Conservation (phyloP, 1,284 basidiomycete species). For the Moesziomyces aphidis region DNA sequence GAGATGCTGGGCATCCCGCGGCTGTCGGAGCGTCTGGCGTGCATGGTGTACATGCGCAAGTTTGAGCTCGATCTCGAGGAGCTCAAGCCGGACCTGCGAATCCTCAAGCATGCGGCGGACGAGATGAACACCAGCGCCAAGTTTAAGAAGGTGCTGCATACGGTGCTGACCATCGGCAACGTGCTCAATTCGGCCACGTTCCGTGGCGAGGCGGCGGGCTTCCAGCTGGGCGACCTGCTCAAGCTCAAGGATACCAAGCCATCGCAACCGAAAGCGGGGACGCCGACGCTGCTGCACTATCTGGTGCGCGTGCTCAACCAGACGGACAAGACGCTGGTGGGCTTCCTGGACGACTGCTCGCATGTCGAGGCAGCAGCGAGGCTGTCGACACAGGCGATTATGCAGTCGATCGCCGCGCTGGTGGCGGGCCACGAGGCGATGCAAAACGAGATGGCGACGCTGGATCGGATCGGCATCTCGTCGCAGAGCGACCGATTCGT, state of each 20-base stretch:
- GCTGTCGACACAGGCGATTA: slow-evolving; percentile 48
- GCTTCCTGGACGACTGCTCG: slow-evolving; percentile 83
- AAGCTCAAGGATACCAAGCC: slow-evolving; percentile 90
- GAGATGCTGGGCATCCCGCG: slow-evolving; percentile 84
- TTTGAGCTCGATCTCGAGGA: slow-evolving; percentile 86
- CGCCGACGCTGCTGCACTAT: slow-evolving; percentile 88
- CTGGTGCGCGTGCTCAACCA: slow-evolving; percentile 80
- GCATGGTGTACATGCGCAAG: slow-evolving; percentile 83
- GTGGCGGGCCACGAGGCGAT: slow-evolving; percentile 41
- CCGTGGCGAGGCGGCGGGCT: slow-evolving; percentile 83
- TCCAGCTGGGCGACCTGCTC: slow-evolving; percentile 81
- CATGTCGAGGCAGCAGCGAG: slow-evolving; percentile 79
- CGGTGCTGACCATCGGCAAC: slow-evolving; percentile 81
- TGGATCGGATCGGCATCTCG: slow-evolving; percentile 42
- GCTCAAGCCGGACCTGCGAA: slow-evolving; percentile 82
- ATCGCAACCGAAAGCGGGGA: slow-evolving; percentile 75
- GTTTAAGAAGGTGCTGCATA: slow-evolving; percentile 77
- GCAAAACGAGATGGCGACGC: slow-evolving; percentile 32
- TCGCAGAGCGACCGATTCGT: slow-evolving; percentile 51
- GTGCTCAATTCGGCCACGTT: slow-evolving; percentile 83
- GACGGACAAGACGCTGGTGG: slow-evolving; percentile 76
- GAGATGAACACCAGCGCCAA: slow-evolving; percentile 79
- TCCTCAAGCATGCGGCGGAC: slow-evolving; percentile 78
- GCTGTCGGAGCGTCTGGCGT: slow-evolving; percentile 78
- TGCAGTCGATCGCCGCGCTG: slow-evolving; percentile 35